These are phyloP conservation scores for Serpula lacrymans DNA, from an alignment of 768 basidiomycete species.

Conservation along the genomic window DNA sequence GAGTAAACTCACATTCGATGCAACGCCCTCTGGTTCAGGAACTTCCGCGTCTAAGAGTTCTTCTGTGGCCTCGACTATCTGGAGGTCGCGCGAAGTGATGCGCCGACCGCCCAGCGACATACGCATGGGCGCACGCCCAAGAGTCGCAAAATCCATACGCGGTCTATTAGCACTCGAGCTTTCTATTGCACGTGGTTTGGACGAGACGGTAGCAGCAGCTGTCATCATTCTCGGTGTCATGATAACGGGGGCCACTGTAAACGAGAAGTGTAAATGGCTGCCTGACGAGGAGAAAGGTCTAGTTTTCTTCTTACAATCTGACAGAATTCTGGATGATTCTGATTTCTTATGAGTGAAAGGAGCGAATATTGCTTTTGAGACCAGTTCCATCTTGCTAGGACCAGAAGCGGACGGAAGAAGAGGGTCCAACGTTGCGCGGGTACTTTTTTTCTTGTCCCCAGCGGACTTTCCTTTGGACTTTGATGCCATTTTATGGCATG, in stretches of 20 bases:
- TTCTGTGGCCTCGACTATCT: conserved; percentile 78
- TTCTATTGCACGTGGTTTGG: conserved; percentile 38
- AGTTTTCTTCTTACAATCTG: conserved; percentile 56
- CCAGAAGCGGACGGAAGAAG: conserved; percentile 27
- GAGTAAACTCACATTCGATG: conserved; percentile 73
- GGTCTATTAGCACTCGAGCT: conserved; percentile 26
- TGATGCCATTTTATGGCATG: conserved; percentile 17
- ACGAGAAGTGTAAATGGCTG: conserved; percentile 4
- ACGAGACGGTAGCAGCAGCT: conserved; percentile 65
- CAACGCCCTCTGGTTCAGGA: conserved; percentile 70
- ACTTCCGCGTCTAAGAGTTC: conserved; percentile 70
- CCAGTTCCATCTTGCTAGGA: conserved; percentile 52
- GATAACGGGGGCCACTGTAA: conserved; percentile 73
- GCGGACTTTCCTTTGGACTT: conserved; percentile 12
- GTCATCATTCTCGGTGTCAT: conserved; percentile 86
- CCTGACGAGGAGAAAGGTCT: conserved; percentile 4
- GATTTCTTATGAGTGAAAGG: conserved; percentile 59
- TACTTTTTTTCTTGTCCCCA: conserved; percentile 33
- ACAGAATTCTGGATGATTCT: conserved; percentile 69
- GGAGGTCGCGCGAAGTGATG: conserved; percentile 78
- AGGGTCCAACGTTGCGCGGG: conserved; percentile 37
- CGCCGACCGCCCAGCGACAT: conserved; percentile 62
- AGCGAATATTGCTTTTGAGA: conserved; percentile 68
- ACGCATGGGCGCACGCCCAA: conserved; percentile 75
- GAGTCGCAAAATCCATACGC: conserved; percentile 67